These are phyloP conservation scores for Eragrostis tef DNA, from an alignment of 202 grass and related monocot species.

Conservation along the genomic window DNA sequence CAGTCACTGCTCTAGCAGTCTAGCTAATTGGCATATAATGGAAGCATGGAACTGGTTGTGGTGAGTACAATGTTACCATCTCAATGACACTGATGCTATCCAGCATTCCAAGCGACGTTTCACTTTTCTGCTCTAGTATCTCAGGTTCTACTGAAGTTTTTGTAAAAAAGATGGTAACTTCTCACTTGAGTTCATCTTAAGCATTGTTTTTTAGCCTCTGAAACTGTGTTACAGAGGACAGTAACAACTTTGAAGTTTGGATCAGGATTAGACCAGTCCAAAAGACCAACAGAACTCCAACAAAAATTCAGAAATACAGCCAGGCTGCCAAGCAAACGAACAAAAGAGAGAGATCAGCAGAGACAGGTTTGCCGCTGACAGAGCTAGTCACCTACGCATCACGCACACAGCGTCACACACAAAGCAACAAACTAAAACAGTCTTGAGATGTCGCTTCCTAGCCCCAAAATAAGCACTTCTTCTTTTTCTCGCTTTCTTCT, in stretches of 20 bases:
- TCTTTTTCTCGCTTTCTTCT: neutral
- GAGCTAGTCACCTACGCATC: constrained; percentile 25
- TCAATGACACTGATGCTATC: constrained; percentile 30
- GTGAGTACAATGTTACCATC: constrained; percentile 42
- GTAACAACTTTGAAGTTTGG: neutral
- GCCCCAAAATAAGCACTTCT: too few species aligned
- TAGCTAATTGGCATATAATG: neutral
- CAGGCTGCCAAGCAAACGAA: constrained; percentile 37
- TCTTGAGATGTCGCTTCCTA: constrained; percentile 46
- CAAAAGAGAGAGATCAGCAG: constrained; percentile 37
- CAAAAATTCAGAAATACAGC: neutral
- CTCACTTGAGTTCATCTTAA: constrained; percentile 16
- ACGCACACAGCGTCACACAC: neutral
- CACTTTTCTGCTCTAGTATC: neutral
- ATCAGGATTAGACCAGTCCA: constrained; percentile 19
- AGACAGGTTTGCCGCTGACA: constrained; percentile 47
- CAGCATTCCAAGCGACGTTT: constrained; percentile 45
- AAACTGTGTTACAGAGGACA: neutral
- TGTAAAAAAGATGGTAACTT: neutral
- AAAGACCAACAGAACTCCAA: constrained; percentile 1
- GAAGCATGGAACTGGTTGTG: neutral
- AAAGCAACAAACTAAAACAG: constrained; percentile 44
- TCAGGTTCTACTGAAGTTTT: constrained; percentile 37
- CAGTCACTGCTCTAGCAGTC: neutral
- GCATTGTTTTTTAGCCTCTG: neutral